A percentile compares a stretch with the other conserved stretches of the same genome.
These are phyloP conservation scores for Boletus chippewaensis DNA, from an alignment of 1,284 basidiomycete species.

Conservation along the genomic window DNA sequence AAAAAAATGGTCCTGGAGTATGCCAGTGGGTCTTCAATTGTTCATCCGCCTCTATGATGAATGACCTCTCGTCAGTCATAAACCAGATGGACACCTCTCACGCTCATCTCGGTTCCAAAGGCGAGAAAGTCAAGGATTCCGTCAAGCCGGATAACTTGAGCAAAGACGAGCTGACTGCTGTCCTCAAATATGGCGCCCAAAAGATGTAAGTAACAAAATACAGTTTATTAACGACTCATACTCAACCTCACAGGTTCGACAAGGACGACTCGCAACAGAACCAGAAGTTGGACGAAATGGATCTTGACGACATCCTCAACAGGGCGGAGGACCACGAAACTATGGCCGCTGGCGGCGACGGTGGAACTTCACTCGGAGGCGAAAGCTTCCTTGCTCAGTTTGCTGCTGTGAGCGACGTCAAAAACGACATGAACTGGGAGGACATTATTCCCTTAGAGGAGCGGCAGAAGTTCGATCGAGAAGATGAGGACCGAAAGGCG, in stretches of 20 bases:
- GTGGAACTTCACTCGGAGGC: conserved; percentile 85
- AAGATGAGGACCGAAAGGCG: conserved; percentile 69
- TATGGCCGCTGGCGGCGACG: conserved; percentile 70
- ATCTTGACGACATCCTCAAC: conserved; percentile 96
- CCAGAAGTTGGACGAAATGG: conserved; percentile 98
- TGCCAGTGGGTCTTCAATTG: conserved; percentile 67
- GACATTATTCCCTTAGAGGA: conserved; percentile 97
- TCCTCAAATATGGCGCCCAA: conserved; percentile 97
- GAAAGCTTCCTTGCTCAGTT: conserved; percentile 96
- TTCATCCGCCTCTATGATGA: conserved; percentile 11
- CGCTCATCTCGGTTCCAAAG: conserved; percentile 85
- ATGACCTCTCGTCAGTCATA: conserved; percentile 61
- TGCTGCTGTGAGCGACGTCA: conserved; percentile 94
- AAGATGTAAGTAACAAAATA: conserved; percentile 65
- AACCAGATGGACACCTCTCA: conserved; percentile 99
- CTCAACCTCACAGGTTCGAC: conserved; percentile 67
- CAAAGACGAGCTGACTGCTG: conserved; percentile 97
- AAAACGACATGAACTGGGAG: conserved; percentile 98
- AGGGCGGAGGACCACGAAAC: conserved; percentile 98
- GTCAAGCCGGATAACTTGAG: conserved; percentile 85
- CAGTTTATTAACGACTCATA: conserved; percentile 12
- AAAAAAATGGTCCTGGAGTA: conserved; percentile 99
- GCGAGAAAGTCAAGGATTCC: conserved; percentile 56
- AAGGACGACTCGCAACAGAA: conserved; percentile 90
- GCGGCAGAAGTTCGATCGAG: conserved; percentile 79